Base-by-base conservation (phyloP, 108 stramenopile genomes). In the Bacterosira constricta region DNA sequence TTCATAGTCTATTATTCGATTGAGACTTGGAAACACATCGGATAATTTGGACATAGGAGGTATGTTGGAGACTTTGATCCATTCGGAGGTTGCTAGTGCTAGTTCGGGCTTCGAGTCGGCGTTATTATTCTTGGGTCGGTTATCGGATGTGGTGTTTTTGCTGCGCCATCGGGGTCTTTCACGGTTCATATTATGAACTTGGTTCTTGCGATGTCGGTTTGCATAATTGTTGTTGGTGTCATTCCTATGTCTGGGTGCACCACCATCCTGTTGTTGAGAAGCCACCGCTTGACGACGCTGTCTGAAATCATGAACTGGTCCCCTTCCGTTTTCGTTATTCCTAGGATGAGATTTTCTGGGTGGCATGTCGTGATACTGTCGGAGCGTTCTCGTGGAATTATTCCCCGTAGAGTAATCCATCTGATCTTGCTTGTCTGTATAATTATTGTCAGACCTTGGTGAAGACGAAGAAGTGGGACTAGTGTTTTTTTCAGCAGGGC, bases 41-140 rank as follows among this genome's bases (percentile, higher is more conserved):
- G 73, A 69, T 21, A 81, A 39, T 18, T 75, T 74, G 20, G 80
- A 81, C 67, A 51, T 71, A 30, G 61, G 60, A 36, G 80, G 80
- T 23, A 49, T 76, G 27, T 69, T 71, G 11, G 73, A 53, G 55
- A 81, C 55, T 35, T 63, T 54, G 17, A 81, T 41, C 80, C 80
- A 81, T 35, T 75, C 62, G 9, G 80, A 75, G 17, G 74, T 44
- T 35, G 73, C 36, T n/a, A n/a, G n/a, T n/a, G n/a, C n/a, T n/a
- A n/a, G n/a, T n/a, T n/a, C n/a, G n/a, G n/a, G n/a, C n/a, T n/a
- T n/a, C n/a, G n/a, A n/a, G n/a, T n/a, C n/a, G 5, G 59, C 50
- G 25, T 53, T 56, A 34, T 56, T 56, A 1, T 56, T 27, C 17
- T 31, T 35, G 12, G 18, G 42, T 53, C 29, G 30, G 29, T 10